These are phyloP conservation scores for Nigrospora osmanthi DNA, from an alignment of 2,329 filamentous ascomycete genomes.

Conservation along the genomic window DNA sequence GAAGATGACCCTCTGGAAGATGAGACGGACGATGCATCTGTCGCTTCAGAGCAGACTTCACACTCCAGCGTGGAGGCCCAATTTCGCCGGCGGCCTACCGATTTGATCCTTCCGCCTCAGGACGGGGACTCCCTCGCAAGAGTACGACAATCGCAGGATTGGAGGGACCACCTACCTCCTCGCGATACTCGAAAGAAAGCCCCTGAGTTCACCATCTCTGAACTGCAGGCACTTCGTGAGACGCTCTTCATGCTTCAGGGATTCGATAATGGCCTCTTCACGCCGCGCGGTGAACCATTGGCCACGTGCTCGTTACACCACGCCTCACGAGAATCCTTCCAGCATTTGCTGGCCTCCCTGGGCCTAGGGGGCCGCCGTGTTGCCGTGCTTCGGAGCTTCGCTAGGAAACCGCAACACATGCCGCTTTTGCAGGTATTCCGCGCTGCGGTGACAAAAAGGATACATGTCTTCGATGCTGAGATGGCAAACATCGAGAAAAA, in stretches of 20 bases:
- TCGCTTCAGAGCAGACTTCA: conserved; percentile 27
- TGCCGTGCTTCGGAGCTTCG: conserved; percentile 35
- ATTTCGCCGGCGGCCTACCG: conserved; percentile 16
- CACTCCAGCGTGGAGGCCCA: conserved; percentile 21
- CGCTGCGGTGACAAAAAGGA: conserved; percentile 47
- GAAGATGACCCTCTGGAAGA: conserved; percentile 40
- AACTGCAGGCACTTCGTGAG: conserved; percentile 69
- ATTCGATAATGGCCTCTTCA: conserved; percentile 66
- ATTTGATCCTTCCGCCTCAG: conserved; percentile 27
- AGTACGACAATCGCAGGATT: conserved; percentile 35
- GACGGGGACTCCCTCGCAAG: conserved; percentile 26
- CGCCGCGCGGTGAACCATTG: conserved; percentile 27
- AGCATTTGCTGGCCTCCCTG: conserved; percentile 37
- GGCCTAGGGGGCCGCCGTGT: conserved; percentile 39
- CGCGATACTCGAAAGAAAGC: conserved; percentile 8
- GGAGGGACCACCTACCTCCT: conserved; percentile 23
- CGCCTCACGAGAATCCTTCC: conserved; percentile 41
- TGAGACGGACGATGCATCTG: conserved; percentile 25
- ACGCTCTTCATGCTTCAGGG: conserved; percentile 80
- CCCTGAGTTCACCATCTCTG: conserved; percentile 47
- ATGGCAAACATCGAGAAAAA: conserved; percentile 53
- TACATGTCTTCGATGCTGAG: conserved; percentile 49
- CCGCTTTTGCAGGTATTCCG: conserved; percentile 66
- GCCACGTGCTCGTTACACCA: conserved; percentile 37
- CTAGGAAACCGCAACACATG: conserved; percentile 33